Conservation (phyloP, 805 yeast species). For the Zygotorulaspora chibaensis region DNA sequence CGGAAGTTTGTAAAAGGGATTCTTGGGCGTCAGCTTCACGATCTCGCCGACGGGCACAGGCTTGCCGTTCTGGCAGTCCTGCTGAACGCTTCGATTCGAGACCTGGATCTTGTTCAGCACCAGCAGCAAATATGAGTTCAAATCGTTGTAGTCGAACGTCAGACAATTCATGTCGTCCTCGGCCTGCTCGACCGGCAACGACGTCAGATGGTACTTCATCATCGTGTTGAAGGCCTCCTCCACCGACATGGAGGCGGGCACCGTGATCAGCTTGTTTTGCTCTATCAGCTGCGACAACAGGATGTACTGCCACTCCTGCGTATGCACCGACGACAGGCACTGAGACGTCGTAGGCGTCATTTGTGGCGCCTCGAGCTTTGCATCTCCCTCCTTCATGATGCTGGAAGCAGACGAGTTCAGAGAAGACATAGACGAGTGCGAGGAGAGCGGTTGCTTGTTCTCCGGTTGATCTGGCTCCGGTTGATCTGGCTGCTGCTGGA, state of each 20-base stretch:
- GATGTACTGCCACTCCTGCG: constrained; percentile 64
- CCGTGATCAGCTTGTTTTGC: constrained; percentile 66
- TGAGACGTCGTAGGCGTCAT: constrained; percentile 21
- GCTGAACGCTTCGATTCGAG: constrained; percentile 32
- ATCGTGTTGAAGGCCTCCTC: constrained; percentile 85
- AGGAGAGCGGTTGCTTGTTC: constrained; percentile 2
- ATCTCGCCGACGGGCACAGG: constrained; percentile 91
- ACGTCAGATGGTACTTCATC: constrained; percentile 67
- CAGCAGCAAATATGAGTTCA: constrained; percentile 78
- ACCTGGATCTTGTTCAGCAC: constrained; percentile 68
- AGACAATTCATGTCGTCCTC: constrained; percentile 62
- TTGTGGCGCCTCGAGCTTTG: constrained; percentile 8
- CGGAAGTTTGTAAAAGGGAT: constrained; percentile 76
- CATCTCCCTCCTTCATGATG: constrained; percentile 3
- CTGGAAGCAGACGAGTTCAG: constrained; percentile 27
- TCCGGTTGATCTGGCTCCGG: constrained; percentile 6
- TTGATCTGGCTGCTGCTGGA: constrained; percentile 6
- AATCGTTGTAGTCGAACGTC: constrained; percentile 88
- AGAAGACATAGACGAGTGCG: constrained; percentile 40
- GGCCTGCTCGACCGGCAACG: constrained; percentile 69
- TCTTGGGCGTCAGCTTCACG: constrained; percentile 77
- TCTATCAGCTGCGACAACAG: constrained; percentile 71
- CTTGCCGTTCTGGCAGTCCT: constrained; percentile 76
- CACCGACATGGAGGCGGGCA: constrained; percentile 64
- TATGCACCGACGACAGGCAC: constrained; percentile 24